Percentiles rank a stretch among this genome's conserved stretches.
Evolutionary conservation across 2,329 filamentous ascomycete species (phyloP).

Genomic region (Ceratocystis ficicola): DNA sequence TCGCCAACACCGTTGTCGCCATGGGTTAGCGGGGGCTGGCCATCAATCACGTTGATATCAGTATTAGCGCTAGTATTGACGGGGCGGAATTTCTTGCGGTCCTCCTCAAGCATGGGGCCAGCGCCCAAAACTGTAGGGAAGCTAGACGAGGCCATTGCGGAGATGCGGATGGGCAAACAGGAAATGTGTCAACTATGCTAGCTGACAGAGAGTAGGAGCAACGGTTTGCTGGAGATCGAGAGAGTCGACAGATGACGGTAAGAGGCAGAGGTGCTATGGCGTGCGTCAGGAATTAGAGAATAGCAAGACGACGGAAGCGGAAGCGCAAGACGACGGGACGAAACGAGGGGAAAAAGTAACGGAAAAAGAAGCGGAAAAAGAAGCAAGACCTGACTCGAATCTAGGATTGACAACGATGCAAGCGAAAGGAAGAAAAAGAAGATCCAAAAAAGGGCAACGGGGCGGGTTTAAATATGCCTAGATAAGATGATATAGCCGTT

Average conservation of each 20-base stretch:
- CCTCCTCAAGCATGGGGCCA: background rate
- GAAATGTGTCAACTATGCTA: too few species aligned
- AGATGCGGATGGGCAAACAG: background rate
- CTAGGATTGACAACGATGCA: background rate
- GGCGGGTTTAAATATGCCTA: background rate
- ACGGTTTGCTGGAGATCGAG: too few species aligned
- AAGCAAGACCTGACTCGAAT: background rate
- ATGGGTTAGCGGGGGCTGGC: constrained; percentile 9
- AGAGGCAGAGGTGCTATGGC: background rate
- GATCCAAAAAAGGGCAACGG: background rate
- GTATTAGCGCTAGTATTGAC: background rate
- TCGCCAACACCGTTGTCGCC: constrained; percentile 14
- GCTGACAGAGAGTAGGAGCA: too few species aligned
- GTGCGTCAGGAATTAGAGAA: background rate
- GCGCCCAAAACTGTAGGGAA: background rate
- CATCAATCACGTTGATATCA: background rate
- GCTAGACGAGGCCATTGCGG: background rate
- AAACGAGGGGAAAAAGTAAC: background rate
- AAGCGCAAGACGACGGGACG: background rate
- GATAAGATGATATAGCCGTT: too few species aligned
- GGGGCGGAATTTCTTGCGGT: background rate
- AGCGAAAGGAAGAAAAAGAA: background rate
- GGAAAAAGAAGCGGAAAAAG: background rate
- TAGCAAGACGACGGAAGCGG: background rate
- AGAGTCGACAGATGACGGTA: too few species aligned